These are phyloP conservation scores for Boletus pseudopeckii DNA, from an alignment of 768 basidiomycete species.

Conservation along the genomic window DNA sequence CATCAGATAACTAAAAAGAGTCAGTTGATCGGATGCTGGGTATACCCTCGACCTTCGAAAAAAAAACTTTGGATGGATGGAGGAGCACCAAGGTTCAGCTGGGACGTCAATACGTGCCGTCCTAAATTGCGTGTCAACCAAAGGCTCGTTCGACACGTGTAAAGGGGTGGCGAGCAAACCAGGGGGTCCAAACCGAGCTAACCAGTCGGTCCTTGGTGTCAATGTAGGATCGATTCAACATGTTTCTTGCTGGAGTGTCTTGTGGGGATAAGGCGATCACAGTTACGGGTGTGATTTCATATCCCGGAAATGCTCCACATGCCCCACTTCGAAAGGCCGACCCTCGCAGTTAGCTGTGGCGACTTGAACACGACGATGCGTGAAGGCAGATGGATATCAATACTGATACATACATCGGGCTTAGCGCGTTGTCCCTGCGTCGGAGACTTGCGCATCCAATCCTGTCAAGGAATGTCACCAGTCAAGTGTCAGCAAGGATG, in stretches of 20 bases:
- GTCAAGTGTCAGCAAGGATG: not conserved
- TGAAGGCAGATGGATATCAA: not conserved
- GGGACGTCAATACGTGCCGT: not conserved
- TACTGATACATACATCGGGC: not conserved
- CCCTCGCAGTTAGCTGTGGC: not conserved
- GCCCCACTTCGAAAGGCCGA: constrained; percentile 6
- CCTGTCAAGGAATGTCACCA: not conserved
- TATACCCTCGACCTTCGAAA: not conserved
- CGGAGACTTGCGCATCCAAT: not conserved
- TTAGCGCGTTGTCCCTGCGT: not conserved
- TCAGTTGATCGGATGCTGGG: not conserved
- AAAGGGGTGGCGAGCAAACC: not conserved
- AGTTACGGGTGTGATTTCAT: constrained; percentile 7
- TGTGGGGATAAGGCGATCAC: not conserved
- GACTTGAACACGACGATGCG: not conserved
- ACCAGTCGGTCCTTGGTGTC: not conserved
- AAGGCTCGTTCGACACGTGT: not conserved
- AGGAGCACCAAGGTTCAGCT: not conserved
- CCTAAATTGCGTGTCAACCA: not conserved
- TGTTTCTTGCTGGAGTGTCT: not conserved
- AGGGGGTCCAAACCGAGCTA: not conserved
- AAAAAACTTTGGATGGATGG: not conserved
- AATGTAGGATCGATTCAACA: not conserved
- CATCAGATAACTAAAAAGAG: too few species aligned
- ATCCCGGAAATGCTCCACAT: constrained; percentile 11